Conservation (phyloP, 805 yeast species). For the Ogataea corticis region DNA sequence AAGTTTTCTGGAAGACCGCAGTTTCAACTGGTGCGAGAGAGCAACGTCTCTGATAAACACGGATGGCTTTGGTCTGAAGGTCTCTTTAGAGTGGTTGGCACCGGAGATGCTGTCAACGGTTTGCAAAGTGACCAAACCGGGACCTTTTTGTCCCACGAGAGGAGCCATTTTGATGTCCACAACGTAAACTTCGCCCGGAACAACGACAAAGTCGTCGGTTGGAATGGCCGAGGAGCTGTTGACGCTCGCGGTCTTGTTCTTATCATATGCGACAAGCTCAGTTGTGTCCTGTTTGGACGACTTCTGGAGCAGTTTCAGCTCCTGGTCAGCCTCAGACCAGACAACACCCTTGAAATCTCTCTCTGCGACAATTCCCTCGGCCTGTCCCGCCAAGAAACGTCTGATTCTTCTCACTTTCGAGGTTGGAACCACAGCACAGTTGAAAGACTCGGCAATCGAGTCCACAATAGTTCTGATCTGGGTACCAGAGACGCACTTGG, state of each 20-base stretch:
- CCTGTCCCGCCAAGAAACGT: conserved; percentile 94
- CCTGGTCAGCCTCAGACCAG: conserved; percentile 85
- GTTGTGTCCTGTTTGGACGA: conserved; percentile 34
- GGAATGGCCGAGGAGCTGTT: conserved; percentile 63
- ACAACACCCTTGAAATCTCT: conserved; percentile 89
- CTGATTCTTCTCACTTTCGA: conserved; percentile 89
- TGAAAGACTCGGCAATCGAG: conserved; percentile 78
- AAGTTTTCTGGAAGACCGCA: conserved; percentile 71
- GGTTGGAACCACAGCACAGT: conserved; percentile 88
- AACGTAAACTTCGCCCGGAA: conserved; percentile 82
- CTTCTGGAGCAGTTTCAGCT: conserved; percentile 50
- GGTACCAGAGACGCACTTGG: conserved; percentile 58
- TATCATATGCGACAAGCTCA: conserved; percentile 40
- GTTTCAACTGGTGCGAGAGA: conserved; percentile 72
- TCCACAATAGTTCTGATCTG: conserved; percentile 77
- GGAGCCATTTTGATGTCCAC: conserved; percentile 84
- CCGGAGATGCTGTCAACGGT: conserved; percentile 66
- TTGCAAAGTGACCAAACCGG: conserved; percentile 70
- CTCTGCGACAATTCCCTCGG: conserved; percentile 89
- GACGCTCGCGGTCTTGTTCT: conserved; percentile 37
- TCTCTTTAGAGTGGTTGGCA: conserved; percentile 52
- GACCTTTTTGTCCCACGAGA: conserved; percentile 45
- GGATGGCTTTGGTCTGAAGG: conserved; percentile 62
- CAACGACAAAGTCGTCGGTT: conserved; percentile 69
- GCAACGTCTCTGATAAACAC: conserved; percentile 85